Percentiles rank a stretch among this genome's conserved stretches.
These are phyloP conservation scores for Oenanthe javanica DNA, from an alignment of 140 eudicot genomes.

Conservation along the genomic window DNA sequence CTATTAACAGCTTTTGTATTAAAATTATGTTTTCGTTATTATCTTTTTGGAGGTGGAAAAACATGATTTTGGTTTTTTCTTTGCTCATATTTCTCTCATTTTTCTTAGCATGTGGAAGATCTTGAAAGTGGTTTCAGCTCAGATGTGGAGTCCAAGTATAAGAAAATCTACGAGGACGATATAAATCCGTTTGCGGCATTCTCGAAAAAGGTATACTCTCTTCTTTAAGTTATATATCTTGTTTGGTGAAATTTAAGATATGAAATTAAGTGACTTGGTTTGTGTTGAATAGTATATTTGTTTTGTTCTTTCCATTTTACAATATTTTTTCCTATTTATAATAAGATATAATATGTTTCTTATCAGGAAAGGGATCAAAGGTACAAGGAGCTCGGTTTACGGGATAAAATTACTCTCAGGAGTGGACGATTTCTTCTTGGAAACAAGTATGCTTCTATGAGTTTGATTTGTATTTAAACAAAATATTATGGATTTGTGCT, in stretches of 20 bases:
- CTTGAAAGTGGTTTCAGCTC: constrained; percentile 91
- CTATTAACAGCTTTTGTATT: background rate
- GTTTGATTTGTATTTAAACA: background rate
- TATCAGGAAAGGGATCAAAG: constrained; percentile 92
- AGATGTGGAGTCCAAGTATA: constrained; percentile 96
- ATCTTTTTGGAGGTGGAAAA: background rate
- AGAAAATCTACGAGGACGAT: constrained; percentile 95
- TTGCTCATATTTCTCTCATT: constrained; percentile 16
- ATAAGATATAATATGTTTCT: background rate
- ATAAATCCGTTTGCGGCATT: constrained; percentile 99
- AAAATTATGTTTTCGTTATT: background rate
- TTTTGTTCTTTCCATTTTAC: background rate
- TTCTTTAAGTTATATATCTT: background rate
- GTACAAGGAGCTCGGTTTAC: constrained; percentile 91
- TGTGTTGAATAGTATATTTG: background rate
- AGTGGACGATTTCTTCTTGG: constrained; percentile 98
- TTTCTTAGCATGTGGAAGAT: constrained; percentile 82
- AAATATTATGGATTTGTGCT: background rate
- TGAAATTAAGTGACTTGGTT: background rate
- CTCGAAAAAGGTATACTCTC: constrained; percentile 67
- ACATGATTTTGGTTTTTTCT: constrained; percentile 4
- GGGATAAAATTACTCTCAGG: constrained; percentile 94
- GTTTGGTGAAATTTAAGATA: background rate
- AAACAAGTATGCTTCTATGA: constrained; percentile 59
- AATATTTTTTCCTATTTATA: background rate